Base-by-base conservation (phyloP, 495 filamentous ascomycete genomes). In the Alectoria sarmentosa region DNA sequence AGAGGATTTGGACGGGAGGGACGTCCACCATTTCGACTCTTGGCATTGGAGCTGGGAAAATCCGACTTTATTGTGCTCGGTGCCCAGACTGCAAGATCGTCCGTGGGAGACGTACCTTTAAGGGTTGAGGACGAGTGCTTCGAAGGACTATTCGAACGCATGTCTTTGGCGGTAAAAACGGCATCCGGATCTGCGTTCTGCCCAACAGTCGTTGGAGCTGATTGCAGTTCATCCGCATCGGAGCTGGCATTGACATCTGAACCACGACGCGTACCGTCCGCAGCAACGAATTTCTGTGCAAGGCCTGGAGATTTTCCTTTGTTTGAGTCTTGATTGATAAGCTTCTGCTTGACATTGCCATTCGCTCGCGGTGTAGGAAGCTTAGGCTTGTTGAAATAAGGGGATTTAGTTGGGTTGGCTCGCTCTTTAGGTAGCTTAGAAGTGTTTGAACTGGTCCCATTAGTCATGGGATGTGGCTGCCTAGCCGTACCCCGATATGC, bases 171-270 rank as follows among this genome's bases (percentile, higher is more conserved):
- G 17, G 38, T 41, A 4, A 48, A 58, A 5, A 19, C 15, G 32
- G 37, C 41, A n/a, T 21, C 49, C 26, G 52, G 37, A 26, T 54
- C 41, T 55, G 63, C 57, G 23, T 39, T 32, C 23, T 52, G 56
- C 17, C 56, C 56, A 41, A 61, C 63, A 37, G 63, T 61, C 0
- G 76, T 77, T 46, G 70, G 73, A 15, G 71, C 77, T 8, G 73
- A 76, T 56, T 81, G 78, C 2, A 82, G 63, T 62, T 79, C 78
- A 70, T 82, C 79, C 4, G 76, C 69, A 58, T 79, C 62, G 30
- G 62, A 64, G 54, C 62, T 64, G 30, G 56, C 56, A n/a, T 46
- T 73, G 13, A 64, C 49, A 30, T 71, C 67, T 8, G 60, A 69
- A 23, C 13, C 19, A 21, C 61, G 65, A 17, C 52, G 67, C 23